These are phyloP conservation scores for Fusarium dlaminii DNA, from an alignment of 2,329 filamentous ascomycete genomes.

Conservation along the genomic window DNA sequence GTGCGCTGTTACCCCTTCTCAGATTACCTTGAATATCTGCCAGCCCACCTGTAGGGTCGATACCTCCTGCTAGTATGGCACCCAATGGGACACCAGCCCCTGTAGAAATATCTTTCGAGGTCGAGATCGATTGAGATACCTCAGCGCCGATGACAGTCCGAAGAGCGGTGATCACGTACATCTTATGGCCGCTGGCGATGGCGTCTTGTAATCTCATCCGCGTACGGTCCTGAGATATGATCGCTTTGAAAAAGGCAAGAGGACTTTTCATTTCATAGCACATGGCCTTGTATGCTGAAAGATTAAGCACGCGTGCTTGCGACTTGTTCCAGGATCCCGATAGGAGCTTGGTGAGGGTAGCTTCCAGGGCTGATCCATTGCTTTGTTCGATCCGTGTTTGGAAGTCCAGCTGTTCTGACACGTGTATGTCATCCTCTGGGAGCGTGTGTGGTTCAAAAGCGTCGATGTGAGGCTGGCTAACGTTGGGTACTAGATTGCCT, in stretches of 20 bases:
- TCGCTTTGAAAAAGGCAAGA: neutral
- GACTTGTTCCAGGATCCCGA: neutral
- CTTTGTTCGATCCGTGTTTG: accelerated
- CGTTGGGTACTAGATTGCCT: neutral
- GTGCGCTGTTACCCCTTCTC: neutral
- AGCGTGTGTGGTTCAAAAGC: neutral
- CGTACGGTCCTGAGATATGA: neutral
- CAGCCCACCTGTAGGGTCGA: neutral
- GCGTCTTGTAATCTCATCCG: neutral
- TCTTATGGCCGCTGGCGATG: neutral
- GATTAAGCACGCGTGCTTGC: accelerated
- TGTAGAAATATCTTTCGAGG: neutral
- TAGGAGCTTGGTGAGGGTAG: neutral
- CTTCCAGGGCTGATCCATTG: accelerated
- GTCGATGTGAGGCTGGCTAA: neutral
- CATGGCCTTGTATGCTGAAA: neutral
- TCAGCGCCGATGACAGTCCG: neutral
- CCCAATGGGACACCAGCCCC: neutral
- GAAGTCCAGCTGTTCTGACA: neutral
- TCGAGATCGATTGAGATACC: neutral
- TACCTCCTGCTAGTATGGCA: neutral
- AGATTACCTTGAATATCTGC: neutral
- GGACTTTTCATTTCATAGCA: neutral
- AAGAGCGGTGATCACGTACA: neutral
- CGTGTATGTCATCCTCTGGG: neutral